Base-by-base conservation (phyloP, 345 rosid genomes). In the Eucalyptus cloeziana region DNA sequence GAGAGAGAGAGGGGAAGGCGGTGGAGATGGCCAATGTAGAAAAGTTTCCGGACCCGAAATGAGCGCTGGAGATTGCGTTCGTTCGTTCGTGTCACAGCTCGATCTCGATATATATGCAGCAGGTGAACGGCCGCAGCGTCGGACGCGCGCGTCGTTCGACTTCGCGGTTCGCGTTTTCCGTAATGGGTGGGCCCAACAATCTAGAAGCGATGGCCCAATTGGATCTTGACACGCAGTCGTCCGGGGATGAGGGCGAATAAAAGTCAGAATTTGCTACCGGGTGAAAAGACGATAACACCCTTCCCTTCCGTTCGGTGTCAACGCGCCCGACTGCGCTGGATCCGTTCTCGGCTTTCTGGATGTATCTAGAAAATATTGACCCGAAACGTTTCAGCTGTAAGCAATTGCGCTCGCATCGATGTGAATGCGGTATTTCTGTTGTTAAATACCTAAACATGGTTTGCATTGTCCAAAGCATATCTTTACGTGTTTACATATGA, bases 401-500 rank as follows among this genome's bases (percentile, higher is more conserved):
- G 83, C 45, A 37, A 19, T 37, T 19, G 45, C 83, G 83, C 45
- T 37, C 5, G 45, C 83, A 37, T 37, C 0, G 47, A 76, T 19
- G 24, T 19, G 27, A 37, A 37, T 6, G 7, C 25, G 7, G 83
- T 3, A 3, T 40, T 19, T 71, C 8, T 37, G 11, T 71, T 9
- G 13, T 16, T 71, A 33, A 9, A 33, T 17, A 9, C 80, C 24
- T 17, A 9, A 4, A 17, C 80, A 33, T 5, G 80, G 4, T 9
- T 2, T 3, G 3, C 4, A 33, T 64, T 2, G 3, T 14, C 19
- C 7, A 64, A n/a, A 64, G 21, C 37, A 14, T 64, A 15, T 33
- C 11, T 37, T 71, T 21, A 10, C 2, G 2, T 0, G 8, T 37
- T 9, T 3, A 10, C 27, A 19, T 2, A 5, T 5, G 4, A 71